Evolutionary conservation across 2,329 filamentous ascomycete species (phyloP).

Genomic region (Monosporascus sp.): DNA sequence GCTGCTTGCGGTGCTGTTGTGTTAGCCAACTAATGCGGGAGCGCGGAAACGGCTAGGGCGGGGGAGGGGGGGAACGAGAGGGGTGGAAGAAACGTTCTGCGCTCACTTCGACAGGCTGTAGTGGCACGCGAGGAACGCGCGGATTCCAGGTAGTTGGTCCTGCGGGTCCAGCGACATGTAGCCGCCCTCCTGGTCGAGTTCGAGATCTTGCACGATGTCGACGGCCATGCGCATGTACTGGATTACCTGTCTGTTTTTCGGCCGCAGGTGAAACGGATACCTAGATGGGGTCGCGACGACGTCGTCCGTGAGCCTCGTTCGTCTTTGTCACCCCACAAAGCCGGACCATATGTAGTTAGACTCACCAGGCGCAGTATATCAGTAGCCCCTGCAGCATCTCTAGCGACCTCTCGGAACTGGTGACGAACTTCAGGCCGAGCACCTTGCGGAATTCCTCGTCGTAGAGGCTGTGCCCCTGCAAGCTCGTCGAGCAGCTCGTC

Average conservation of each 20-base stretch:
- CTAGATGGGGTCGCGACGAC: conserved; percentile 23
- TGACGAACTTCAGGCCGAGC: conserved; percentile 50
- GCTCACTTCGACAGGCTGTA: conserved; percentile 38
- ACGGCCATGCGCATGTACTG: conserved; percentile 49
- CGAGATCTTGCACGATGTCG: conserved; percentile 45
- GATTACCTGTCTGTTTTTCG: conserved; percentile 41
- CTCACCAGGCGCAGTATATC: conserved; percentile 53
- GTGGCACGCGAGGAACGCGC: conserved; percentile 41
- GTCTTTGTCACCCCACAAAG: too few species aligned
- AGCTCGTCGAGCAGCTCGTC: conserved; percentile 40
- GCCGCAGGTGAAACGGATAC: conserved; percentile 51
- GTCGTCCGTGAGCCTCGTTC: too few species aligned
- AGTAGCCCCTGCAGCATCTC: conserved; percentile 53
- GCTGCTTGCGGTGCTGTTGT: conserved; percentile 20
- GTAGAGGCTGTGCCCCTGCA: conserved; percentile 48
- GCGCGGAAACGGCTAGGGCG: neutral
- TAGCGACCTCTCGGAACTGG: conserved; percentile 50
- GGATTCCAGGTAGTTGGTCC: conserved; percentile 25
- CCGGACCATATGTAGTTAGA: neutral
- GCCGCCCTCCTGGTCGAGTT: conserved; percentile 36
- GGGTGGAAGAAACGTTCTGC: too few species aligned
- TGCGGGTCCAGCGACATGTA: conserved; percentile 10
- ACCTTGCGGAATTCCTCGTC: conserved; percentile 54
- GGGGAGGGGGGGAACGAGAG: neutral
- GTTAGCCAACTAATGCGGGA: conserved; percentile 4